Percentiles rank a stretch among this genome's conserved stretches.
These are phyloP conservation scores for Lasiosphaeria miniovina DNA, from an alignment of 495 filamentous ascomycete species.

Conservation along the genomic window DNA sequence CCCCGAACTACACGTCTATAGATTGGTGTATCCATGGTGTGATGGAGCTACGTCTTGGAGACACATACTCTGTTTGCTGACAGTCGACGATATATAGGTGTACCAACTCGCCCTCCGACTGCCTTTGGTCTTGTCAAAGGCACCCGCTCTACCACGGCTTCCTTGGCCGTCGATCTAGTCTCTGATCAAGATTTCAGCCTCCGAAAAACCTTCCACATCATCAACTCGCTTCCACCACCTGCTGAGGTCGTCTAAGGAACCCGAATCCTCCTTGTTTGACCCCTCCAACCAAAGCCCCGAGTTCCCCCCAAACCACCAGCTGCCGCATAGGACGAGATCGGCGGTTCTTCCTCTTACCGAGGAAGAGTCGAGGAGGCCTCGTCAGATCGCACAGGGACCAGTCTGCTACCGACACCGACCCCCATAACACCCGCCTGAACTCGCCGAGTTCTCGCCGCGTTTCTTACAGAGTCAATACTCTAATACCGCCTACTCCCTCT, in stretches of 20 bases:
- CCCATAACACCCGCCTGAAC: constrained; percentile 63
- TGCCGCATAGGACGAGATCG: constrained; percentile 98
- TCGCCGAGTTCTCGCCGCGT: constrained; percentile 4
- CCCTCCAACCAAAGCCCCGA: constrained; percentile 54
- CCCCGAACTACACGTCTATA: neutral
- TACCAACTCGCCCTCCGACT: constrained; percentile 20
- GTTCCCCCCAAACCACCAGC: constrained; percentile 65
- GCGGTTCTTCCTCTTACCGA: constrained; percentile 93
- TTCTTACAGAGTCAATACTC: constrained; percentile 4
- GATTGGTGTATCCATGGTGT: neutral
- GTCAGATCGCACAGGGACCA: constrained; percentile 78
- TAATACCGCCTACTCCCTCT: constrained; percentile 7
- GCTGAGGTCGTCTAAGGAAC: constrained; percentile 47
- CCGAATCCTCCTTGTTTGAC: constrained; percentile 50
- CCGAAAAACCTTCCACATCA: constrained; percentile 63
- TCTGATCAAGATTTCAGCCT: constrained; percentile 78
- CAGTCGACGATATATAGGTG: constrained; percentile 2
- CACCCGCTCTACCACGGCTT: constrained; percentile 65
- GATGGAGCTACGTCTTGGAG: neutral
- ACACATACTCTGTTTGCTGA: constrained; percentile 2
- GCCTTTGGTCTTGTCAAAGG: constrained; percentile 75
- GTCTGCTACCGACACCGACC: constrained; percentile 77
- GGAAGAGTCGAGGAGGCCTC: constrained; percentile 91
- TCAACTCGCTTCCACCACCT: constrained; percentile 55
- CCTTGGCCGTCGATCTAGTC: constrained; percentile 57